These are phyloP conservation scores for Austroboletus olivaceoglutinosus DNA, from an alignment of 1,284 basidiomycete genomes.

Conservation along the genomic window DNA sequence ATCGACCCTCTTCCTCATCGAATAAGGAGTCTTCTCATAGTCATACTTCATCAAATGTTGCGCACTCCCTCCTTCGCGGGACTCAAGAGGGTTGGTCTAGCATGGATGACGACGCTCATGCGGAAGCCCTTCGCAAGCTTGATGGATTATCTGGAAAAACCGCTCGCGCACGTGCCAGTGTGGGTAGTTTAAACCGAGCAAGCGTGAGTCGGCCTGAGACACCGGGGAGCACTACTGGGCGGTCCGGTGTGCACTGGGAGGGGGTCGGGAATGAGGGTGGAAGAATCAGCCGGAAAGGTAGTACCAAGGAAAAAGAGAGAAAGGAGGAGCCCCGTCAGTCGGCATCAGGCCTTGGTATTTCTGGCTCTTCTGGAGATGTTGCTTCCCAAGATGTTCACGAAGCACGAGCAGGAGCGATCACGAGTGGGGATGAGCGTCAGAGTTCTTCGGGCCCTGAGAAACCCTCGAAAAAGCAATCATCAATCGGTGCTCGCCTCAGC, in stretches of 20 bases:
- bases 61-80: conserved; percentile 75
- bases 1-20: conserved; percentile 41
- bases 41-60: conserved; percentile 64
- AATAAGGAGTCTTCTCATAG: conserved; percentile 40
- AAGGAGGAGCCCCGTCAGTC: conserved; percentile 36
- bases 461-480: conserved; percentile 60
- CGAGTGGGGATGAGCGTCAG: conserved; percentile 51
- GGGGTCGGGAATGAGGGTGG: conserved; percentile 50
- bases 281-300: conserved; percentile 51
- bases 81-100: conserved; percentile 84
- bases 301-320: conserved; percentile 47
- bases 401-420: conserved; percentile 38
- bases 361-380: conserved; percentile 31
- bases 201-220: conserved; percentile 74
- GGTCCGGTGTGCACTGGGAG: conserved; percentile 62
- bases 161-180: conserved; percentile 62
- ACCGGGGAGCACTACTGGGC: conserved; percentile 51
- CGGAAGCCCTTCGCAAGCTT: conserved; percentile 88
- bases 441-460: conserved; percentile 51
- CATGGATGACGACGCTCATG: conserved; percentile 83
- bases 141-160: conserved; percentile 85
- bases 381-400: conserved; percentile 40
- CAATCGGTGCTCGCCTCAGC: conserved; percentile 59
- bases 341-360: conserved; percentile 36
- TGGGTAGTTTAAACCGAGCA: conserved; percentile 61